Conservation (phyloP, 441 rosid species). For the Raphanus hybrid region DNA sequence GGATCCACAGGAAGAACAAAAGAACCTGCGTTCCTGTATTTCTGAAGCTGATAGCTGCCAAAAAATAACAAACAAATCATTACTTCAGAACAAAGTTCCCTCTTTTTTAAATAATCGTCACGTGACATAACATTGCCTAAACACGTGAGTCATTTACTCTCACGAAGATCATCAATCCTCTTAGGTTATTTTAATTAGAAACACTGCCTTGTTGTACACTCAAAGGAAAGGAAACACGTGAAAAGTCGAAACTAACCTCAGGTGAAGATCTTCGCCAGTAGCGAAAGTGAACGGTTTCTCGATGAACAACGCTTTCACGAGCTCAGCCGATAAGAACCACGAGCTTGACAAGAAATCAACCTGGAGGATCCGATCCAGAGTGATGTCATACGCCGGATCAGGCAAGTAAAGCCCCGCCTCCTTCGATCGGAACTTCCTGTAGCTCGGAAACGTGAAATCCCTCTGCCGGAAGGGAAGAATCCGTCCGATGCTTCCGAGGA, state of each 20-base stretch:
- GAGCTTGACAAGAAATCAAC: constrained; percentile 99
- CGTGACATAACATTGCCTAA: constrained; percentile 14
- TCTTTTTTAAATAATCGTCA: background rate
- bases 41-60: constrained; percentile 95
- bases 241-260: constrained; percentile 57
- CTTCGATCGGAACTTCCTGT: constrained; percentile 83
- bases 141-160: constrained; percentile 32
- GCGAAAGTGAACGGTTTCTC: constrained; percentile 89
- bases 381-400: constrained; percentile 94
- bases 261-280: constrained; percentile 98
- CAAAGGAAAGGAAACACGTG: background rate
- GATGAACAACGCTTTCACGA: constrained; percentile 82
- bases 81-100: constrained; percentile 17
- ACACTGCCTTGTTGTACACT: constrained; percentile 4
- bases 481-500: constrained; percentile 92
- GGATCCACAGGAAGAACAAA: constrained; percentile 93
- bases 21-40: constrained; percentile 88
- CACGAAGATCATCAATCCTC: constrained; percentile 33
- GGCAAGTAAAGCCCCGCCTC: constrained; percentile 97
- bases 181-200: no score
- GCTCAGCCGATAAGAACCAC: constrained; percentile 93
- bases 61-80: background rate
- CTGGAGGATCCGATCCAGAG: constrained; percentile 75
- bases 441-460: constrained; percentile 94
- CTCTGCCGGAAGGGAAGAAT: constrained; percentile 90